Conservation (phyloP, 352 stramenopile species). For the Pythium diclinum region DNA sequence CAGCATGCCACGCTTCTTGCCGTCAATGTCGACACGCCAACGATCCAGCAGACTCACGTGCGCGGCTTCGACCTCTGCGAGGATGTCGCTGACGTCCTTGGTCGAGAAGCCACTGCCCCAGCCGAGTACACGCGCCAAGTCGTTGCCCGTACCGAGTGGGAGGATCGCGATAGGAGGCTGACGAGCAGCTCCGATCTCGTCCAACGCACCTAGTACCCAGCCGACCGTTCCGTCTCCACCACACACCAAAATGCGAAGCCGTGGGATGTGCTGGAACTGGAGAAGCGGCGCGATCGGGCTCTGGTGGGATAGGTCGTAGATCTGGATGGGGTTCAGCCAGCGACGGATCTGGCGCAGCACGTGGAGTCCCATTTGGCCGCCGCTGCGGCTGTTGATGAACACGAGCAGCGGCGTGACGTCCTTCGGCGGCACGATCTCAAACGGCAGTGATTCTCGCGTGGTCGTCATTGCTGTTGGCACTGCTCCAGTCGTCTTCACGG, state of each 20-base stretch:
- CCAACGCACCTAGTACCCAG: slow-evolving; percentile 85
- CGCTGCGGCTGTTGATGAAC: slow-evolving; percentile 96
- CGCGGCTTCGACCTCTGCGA: slow-evolving; percentile 64
- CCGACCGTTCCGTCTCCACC: slow-evolving; percentile 93
- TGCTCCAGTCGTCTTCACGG: neutral
- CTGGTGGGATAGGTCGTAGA: slow-evolving; percentile 93
- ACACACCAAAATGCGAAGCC: slow-evolving; percentile 92
- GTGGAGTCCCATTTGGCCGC: slow-evolving; percentile 91
- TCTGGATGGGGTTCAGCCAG: slow-evolving; percentile 94
- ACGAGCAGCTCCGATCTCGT: slow-evolving; percentile 54
- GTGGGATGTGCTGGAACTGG: slow-evolving; percentile 86
- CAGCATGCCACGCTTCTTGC: slow-evolving; percentile 56
- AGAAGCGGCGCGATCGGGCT: slow-evolving; percentile 89
- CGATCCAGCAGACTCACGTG: slow-evolving; percentile 76
- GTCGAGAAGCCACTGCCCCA: slow-evolving; percentile 93
- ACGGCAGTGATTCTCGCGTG: slow-evolving; percentile 36
- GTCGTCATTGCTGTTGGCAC: slow-evolving; percentile 7
- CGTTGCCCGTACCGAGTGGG: slow-evolving; percentile 95
- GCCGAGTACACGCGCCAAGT: slow-evolving; percentile 89
- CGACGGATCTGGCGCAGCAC: slow-evolving; percentile 90
- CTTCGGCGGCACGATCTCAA: slow-evolving; percentile 49
- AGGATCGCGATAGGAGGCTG: slow-evolving; percentile 94
- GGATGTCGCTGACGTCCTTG: slow-evolving; percentile 60
- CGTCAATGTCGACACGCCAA: slow-evolving; percentile 72
- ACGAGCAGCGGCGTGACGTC: slow-evolving; percentile 71